Percentiles rank a stretch among this genome's conserved stretches.
These are phyloP conservation scores for Neurospora crassa DNA, from an alignment of 2,329 filamentous ascomycete genomes.

Conservation along the genomic window DNA sequence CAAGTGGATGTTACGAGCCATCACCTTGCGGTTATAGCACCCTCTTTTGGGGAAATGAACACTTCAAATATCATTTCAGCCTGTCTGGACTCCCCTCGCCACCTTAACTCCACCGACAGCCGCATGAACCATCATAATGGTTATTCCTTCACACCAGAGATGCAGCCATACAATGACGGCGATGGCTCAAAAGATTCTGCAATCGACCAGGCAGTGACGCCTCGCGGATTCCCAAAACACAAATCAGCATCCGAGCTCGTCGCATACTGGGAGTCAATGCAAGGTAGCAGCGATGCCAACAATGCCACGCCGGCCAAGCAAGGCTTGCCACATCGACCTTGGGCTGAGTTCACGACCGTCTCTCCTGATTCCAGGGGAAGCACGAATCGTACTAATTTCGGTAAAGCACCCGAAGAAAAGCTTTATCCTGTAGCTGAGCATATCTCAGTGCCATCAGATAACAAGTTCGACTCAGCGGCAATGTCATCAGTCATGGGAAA, in stretches of 20 bases:
- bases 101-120: background rate
- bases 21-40: background rate
- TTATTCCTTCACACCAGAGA: slow-evolving; percentile 2
- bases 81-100: background rate
- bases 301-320: background rate
- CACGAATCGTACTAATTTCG: background rate
- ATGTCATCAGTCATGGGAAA: slow-evolving; percentile 1
- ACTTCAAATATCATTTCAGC: slow-evolving; percentile 1
- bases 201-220: background rate
- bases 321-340: background rate
- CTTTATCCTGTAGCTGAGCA: background rate
- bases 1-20: background rate
- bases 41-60: background rate
- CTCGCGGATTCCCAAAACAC: slow-evolving; percentile 1
- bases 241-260: slow-evolving; percentile 11
- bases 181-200: background rate
- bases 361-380: background rate
- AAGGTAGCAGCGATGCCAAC: background rate
- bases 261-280: slow-evolving; percentile 11
- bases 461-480: background rate
- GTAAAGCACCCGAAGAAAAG: background rate
- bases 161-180: slow-evolving; percentile 5
- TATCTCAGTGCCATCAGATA: background rate
- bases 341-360: background rate
- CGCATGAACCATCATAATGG: background rate